Evolutionary conservation across 2,329 filamentous ascomycete genomes (phyloP).

Genomic region (Aspergillus spinulosporus): DNA sequence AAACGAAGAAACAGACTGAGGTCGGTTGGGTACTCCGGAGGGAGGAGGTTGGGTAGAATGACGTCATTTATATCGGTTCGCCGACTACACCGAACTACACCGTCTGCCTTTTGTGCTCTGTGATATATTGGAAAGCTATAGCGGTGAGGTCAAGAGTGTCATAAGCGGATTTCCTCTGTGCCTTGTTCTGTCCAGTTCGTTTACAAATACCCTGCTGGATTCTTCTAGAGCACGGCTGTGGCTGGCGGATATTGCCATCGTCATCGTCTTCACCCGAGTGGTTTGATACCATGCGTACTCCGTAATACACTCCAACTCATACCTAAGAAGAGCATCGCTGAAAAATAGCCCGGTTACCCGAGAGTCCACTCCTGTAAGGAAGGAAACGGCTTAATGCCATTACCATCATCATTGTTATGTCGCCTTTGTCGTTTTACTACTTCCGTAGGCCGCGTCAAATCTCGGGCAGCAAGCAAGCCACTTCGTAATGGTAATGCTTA

Average conservation of each 20-base stretch:
- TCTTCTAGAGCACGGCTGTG: not conserved
- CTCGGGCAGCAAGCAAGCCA: not conserved
- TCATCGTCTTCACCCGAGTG: not conserved
- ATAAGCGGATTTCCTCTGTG: not conserved
- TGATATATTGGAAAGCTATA: too few species aligned
- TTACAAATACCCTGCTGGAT: not conserved
- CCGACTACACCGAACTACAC: too few species aligned
- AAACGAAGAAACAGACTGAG: too few species aligned
- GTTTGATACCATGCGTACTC: not conserved
- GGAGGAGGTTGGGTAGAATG: too few species aligned
- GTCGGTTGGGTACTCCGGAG: too few species aligned
- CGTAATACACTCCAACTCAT: too few species aligned
- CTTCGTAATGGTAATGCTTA: not conserved
- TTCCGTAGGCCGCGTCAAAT: not conserved
- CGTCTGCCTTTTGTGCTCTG: too few species aligned
- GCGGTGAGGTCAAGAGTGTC: not conserved
- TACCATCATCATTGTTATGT: not conserved
- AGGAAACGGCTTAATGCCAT: not conserved
- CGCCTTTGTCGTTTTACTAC: not conserved
- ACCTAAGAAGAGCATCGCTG: too few species aligned
- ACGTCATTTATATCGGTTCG: too few species aligned
- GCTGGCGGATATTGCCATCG: not conserved
- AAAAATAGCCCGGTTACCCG: not conserved
- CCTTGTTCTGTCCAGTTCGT: not conserved
- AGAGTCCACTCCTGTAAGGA: not conserved